phyloP scores from a whole-genome alignment of 2,329 filamentous ascomycete species.

The Macrophomina pseudophaseolina region DNA sequence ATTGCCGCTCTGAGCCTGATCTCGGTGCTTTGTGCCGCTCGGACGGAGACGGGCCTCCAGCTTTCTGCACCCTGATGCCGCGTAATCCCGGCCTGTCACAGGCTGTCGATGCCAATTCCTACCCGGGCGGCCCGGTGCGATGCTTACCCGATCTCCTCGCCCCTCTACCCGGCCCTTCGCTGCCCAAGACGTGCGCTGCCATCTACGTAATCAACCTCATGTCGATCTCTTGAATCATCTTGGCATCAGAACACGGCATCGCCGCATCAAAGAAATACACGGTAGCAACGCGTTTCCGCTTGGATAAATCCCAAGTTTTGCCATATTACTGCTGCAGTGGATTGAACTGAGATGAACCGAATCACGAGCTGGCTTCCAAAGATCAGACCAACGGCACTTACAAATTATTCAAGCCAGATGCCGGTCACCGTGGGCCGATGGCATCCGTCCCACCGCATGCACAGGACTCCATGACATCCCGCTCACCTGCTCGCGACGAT shows the following conservation, averaged over 20 bases:
- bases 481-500: too few relatives aligned
- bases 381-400: not conserved
- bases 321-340: too few relatives aligned
- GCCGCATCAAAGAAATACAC: not conserved
- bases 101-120: not conserved
- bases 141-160: not conserved
- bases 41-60: too few relatives aligned
- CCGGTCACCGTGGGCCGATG: not conserved
- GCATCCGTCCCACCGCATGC: not conserved
- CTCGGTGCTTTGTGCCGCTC: too few relatives aligned
- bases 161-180: not conserved
- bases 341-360: not conserved
- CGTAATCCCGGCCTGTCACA: not conserved
- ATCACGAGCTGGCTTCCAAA: not conserved
- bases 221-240: not conserved
- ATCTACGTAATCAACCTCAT: not conserved
- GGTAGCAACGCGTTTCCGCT: not conserved
- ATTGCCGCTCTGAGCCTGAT: too few relatives aligned
- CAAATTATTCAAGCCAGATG: not conserved
- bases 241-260: not conserved
- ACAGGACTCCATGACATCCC: too few relatives aligned
- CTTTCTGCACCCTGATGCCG: not conserved
- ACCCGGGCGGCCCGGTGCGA: slow-evolving; percentile 12
- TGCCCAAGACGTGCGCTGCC: not conserved
- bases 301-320: not conserved